Base-by-base conservation (phyloP, 2,329 filamentous ascomycete species). In the Myriosclerotinia scirpicola region DNA sequence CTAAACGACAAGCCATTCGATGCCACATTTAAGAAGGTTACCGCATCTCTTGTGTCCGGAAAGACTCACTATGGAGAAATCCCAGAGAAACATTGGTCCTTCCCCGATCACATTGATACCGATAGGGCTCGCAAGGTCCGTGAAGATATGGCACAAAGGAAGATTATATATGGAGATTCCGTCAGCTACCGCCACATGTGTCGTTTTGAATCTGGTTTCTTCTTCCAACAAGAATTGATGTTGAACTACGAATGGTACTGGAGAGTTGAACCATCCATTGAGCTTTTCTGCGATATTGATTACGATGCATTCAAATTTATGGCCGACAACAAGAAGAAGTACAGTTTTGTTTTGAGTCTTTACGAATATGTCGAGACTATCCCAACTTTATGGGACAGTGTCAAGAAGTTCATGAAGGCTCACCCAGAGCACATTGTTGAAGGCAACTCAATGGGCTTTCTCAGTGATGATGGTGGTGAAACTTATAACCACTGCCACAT, bases 171-270 rank as follows among this genome's bases (percentile, higher is more conserved):
- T 77, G 95, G 95, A 69, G 95, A 98, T 79, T 97, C 93, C 14
- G 81, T 96, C 80, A 96, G 92, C 81, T 99, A 99, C 83, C 89
- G 95, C 70, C 96, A 99, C 83, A 99, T 99, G 95, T 99, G 95
- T 81, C 92, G 95, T 71, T 99, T 97, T 77, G 95, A 99, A 80
- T 98, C 94, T 9, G 95, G 95, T 50, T 99, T 99, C 85, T 99
- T 99, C 85, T 99, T 98, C 87, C 92, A 90, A 69, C 95, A 99
- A 78, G 86, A 87, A 40, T 81, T 97, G 72, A 93, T 99, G 91
- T 81, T 91, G 78, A 93, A 98, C 78, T 99, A 96, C 80, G 95
- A 99, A 77, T 99, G 92, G 87, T 99, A 99, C 85, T 99, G 95
- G 95, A 92, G 96, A 73, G 95, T 99, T 17, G 95, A 99, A 84